A percentile compares a stretch with the other conserved stretches of the same genome.
Evolutionary conservation across 2,329 filamentous ascomycete species (phyloP).

Genomic region (Elsinoe ampelina): DNA sequence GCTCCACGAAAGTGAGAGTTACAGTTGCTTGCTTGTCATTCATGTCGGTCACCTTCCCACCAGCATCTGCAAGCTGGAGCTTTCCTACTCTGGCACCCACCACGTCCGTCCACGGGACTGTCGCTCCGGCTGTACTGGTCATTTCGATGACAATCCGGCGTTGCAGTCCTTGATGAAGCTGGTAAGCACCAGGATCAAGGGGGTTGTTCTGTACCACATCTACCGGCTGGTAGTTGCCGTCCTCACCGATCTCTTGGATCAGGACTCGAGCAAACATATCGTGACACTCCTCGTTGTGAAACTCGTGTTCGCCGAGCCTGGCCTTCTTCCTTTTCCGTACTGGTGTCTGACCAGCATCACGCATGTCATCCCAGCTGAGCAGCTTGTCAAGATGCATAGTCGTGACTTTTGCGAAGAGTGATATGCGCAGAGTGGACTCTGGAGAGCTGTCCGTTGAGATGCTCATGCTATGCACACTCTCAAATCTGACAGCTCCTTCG

Average conservation of each 20-base stretch:
- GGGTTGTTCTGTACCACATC: slow-evolving; percentile 83
- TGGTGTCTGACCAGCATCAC: slow-evolving; percentile 54
- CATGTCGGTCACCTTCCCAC: slow-evolving; percentile 75
- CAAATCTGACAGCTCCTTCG: slow-evolving; percentile 83
- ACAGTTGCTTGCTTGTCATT: slow-evolving; percentile 64
- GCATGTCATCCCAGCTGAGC: slow-evolving; percentile 97
- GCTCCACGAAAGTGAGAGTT: slow-evolving; percentile 63
- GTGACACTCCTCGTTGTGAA: slow-evolving; percentile 85
- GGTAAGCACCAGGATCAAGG: slow-evolving; percentile 81
- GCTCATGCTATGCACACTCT: slow-evolving; percentile 98
- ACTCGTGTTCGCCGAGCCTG: slow-evolving; percentile 82
- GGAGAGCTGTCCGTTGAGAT: slow-evolving; percentile 69
- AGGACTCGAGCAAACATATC: slow-evolving; percentile 84
- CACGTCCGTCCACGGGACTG: slow-evolving; percentile 80
- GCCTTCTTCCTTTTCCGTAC: slow-evolving; percentile 53
- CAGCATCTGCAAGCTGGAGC: slow-evolving; percentile 73
- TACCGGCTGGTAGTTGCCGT: slow-evolving; percentile 81
- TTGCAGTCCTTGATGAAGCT: slow-evolving; percentile 90
- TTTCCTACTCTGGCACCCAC: slow-evolving; percentile 67
- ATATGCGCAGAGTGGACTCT: slow-evolving; percentile 69
- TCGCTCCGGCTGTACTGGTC: slow-evolving; percentile 83
- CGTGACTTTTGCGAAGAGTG: slow-evolving; percentile 84
- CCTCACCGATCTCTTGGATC: slow-evolving; percentile 83
- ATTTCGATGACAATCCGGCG: slow-evolving; percentile 77
- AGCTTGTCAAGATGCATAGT: slow-evolving; percentile 94